Conservation (phyloP, 1,139 yeast species). For the Geotrichum phurueaensis region DNA sequence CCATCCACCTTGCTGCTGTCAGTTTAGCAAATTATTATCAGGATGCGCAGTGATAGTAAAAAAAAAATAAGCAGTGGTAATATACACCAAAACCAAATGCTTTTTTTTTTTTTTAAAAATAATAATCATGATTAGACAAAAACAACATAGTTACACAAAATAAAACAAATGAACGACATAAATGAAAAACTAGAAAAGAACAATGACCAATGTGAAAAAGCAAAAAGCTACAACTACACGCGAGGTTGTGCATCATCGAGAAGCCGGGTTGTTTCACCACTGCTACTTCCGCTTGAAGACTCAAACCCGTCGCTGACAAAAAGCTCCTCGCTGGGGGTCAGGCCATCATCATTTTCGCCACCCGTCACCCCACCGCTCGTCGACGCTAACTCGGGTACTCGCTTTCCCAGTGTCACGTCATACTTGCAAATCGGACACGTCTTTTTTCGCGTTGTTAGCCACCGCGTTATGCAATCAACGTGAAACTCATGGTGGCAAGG, state of each 20-base stretch:
- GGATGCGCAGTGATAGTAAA: too few relatives aligned
- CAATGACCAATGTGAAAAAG: too few relatives aligned
- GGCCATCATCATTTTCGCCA: not conserved
- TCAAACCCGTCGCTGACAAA: not conserved
- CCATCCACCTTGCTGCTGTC: too few relatives aligned
- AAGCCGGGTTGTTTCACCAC: not conserved
- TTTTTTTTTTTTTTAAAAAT: too few relatives aligned
- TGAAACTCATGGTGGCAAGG: conserved; percentile 45
- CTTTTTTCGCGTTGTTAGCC: conserved; percentile 37
- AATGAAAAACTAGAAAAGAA: not conserved
- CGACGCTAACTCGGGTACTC: not conserved
- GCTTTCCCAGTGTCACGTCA: conserved; percentile 23
- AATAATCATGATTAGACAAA: too few relatives aligned
- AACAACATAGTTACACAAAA: not conserved
- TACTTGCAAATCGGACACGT: conserved; percentile 38
- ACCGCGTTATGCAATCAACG: conserved; percentile 37
- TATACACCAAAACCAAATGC: too few relatives aligned
- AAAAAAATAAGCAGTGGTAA: too few relatives aligned
- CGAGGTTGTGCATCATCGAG: not conserved
- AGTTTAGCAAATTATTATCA: too few relatives aligned
- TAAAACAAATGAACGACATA: not conserved
- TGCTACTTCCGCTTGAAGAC: not conserved
- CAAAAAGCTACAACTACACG: not conserved
- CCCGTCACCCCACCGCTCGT: not conserved
- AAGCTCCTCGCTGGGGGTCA: not conserved